Evolutionary conservation across 805 yeast species (phyloP), one percentile per base, ranked within the genome.

Genomic region (Candida orba): DNA sequence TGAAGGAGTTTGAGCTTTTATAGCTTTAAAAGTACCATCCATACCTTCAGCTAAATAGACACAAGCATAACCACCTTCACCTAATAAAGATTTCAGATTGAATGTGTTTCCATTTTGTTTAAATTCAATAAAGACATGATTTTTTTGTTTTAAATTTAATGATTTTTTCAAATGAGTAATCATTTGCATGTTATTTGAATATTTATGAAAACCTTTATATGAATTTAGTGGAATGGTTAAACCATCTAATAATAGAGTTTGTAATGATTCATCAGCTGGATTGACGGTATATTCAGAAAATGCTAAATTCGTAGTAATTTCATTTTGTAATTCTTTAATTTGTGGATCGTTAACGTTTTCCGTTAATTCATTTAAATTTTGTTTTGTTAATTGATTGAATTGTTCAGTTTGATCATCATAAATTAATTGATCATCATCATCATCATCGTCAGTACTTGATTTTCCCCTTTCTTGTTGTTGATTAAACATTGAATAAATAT

Each of bases 31-130:
- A 1, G 62, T 57, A 2, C 85, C 87, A 8, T 63, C 59, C 47
- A 76, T 71, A 12, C 72, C 66, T 57, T 84, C 90, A 1, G 84
- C 80, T 20, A 87, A 64, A 57, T 78, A 87, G 0, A 87, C 95
- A 2, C 77, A 71, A 0, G 90, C 95, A 64, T 69, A 81, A 0
- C 90, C 93, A n/a, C 95, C 95, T 53, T 73, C 75, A 0, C 96
- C 96, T 12, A 89, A 63, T 53, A 78, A 76, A 39, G 67, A 65
- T 24, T 72, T 68, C 43, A 81, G 59, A 46, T 77, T 75, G 49
- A 60, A 73, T 5, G 72, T 62, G 34, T 68, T 72, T 24, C 65
- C 68, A 7, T 68, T 72, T 33, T 67, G 65, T 27, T 59, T 62
- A 43, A 69, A 67, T 43, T 73, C 73, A 13, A 77, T 50, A 47